Evolutionary conservation across 495 filamentous ascomycete species (phyloP).

Genomic region (Cercophora samala): DNA sequence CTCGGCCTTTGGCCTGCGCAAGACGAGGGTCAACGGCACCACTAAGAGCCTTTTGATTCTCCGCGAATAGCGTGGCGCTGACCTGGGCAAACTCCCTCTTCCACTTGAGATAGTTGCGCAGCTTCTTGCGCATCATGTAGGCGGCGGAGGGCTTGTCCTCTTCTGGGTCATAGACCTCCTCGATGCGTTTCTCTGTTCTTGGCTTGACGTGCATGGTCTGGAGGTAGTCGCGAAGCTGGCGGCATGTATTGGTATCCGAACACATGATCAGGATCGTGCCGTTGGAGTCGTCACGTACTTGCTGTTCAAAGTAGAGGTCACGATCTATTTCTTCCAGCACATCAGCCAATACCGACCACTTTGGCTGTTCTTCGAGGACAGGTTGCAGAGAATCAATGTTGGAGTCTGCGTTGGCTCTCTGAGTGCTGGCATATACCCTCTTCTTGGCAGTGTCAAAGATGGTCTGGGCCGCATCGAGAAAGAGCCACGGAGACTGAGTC

Average conservation of each 20-base stretch:
- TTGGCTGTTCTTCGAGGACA: constrained; percentile 91
- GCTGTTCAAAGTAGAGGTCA: constrained; percentile 81
- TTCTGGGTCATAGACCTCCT: constrained; percentile 44
- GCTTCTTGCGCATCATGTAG: constrained; percentile 82
- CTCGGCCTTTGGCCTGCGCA: constrained; percentile 41
- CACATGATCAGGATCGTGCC: constrained; percentile 94
- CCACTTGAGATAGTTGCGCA: constrained; percentile 90
- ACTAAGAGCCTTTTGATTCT: constrained; percentile 76
- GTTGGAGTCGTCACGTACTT: constrained; percentile 75
- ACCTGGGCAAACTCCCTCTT: constrained; percentile 86
- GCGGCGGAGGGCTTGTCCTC: constrained; percentile 64
- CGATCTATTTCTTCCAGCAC: constrained; percentile 90
- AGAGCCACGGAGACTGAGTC: constrained; percentile 93
- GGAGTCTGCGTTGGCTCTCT: constrained; percentile 39
- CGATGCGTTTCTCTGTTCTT: constrained; percentile 41
- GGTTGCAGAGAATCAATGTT: constrained; percentile 68
- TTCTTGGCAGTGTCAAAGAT: constrained; percentile 89
- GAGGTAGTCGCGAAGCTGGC: constrained; percentile 86
- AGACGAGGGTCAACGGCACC: constrained; percentile 52
- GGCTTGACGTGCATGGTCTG: constrained; percentile 82
- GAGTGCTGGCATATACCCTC: constrained; percentile 69
- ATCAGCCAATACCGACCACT: constrained; percentile 84
- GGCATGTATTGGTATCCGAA: constrained; percentile 79
- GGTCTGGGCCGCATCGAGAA: constrained; percentile 89
- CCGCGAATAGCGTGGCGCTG: constrained; percentile 65